Conservation (phyloP, 106 monocot species). For the Gastrodia elata region DNA sequence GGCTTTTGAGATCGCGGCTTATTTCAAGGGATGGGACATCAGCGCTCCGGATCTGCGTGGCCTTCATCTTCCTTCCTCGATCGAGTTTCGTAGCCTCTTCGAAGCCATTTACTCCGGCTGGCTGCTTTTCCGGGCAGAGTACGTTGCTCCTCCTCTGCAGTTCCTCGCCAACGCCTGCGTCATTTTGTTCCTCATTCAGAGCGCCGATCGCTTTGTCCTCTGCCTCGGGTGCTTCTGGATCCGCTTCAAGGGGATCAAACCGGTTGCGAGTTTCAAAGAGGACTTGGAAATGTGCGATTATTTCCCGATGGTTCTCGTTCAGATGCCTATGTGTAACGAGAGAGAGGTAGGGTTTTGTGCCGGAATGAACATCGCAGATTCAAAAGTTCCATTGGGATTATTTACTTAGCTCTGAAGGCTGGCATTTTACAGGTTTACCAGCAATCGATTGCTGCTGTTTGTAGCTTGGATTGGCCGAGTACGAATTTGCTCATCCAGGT, state of each 20-base stretch:
- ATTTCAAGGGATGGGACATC: constrained; percentile 63
- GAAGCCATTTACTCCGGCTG: constrained; percentile 50
- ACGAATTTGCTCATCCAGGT: constrained; percentile 72
- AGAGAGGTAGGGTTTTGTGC: constrained; percentile 46
- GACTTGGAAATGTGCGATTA: constrained; percentile 23
- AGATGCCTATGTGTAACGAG: constrained; percentile 99
- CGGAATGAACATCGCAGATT: background rate
- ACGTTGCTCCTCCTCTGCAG: constrained; percentile 76
- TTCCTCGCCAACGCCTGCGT: constrained; percentile 74
- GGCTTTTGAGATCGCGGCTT: constrained; percentile 66
- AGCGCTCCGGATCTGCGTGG: constrained; percentile 29
- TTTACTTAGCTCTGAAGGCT: background rate
- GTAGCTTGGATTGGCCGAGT: constrained; percentile 83
- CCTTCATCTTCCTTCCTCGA: constrained; percentile 15
- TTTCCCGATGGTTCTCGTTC: constrained; percentile 88
- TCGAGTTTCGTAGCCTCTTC: constrained; percentile 33
- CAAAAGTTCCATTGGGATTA: background rate
- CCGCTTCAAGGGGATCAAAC: constrained; percentile 55
- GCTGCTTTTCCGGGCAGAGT: constrained; percentile 48
- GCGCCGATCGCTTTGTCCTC: constrained; percentile 69
- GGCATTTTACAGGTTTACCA: constrained; percentile 67
- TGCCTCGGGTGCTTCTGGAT: constrained; percentile 93
- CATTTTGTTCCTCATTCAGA: constrained; percentile 82
- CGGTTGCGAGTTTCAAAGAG: constrained; percentile 21
- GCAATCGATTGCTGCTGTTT: constrained; percentile 86